Percentiles rank a stretch among this genome's conserved stretches.
Evolutionary conservation across 179 eudicot genomes (phyloP).

Genomic region (Beta lomatogona): DNA sequence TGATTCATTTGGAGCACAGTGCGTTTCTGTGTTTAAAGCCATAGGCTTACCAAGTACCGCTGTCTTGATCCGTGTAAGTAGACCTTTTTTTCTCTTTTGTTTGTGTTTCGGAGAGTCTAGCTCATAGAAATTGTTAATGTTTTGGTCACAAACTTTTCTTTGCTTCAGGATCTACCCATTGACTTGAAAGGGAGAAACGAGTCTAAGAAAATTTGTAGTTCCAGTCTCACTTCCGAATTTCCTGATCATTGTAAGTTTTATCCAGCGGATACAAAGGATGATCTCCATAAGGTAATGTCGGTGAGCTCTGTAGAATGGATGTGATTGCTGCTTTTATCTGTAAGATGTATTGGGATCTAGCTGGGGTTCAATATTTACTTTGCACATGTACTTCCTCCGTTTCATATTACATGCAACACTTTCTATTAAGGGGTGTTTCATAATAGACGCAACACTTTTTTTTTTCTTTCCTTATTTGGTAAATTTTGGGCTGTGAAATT

Average conservation of each 20-base stretch:
- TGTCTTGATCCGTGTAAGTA: conserved; percentile 83
- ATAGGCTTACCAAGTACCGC: conserved; percentile 87
- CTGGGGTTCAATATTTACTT: not conserved
- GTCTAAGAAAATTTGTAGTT: conserved; percentile 61
- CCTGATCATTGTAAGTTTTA: conserved; percentile 84
- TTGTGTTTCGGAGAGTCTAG: conserved; percentile 11
- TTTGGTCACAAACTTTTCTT: not conserved
- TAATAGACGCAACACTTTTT: too few species aligned
- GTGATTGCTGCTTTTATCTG: conserved; percentile 1
- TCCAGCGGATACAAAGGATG: conserved; percentile 88
- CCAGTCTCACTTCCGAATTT: conserved; percentile 79
- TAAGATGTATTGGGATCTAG: not conserved
- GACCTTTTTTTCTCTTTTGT: not conserved
- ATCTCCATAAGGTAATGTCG: conserved; percentile 73
- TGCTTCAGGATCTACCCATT: conserved; percentile 69
- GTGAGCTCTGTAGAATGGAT: not conserved
- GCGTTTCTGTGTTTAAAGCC: conserved; percentile 86
- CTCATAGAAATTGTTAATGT: not conserved
- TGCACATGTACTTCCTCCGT: not conserved
- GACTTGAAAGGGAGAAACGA: conserved; percentile 70
- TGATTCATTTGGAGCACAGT: conserved; percentile 86
- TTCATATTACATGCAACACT: too few species aligned
- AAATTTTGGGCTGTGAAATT: too few species aligned
- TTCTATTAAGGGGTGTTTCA: too few species aligned
- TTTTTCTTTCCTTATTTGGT: too few species aligned